Percentiles rank a stretch among this genome's conserved stretches.
phyloP scores from a whole-genome alignment of 2,329 filamentous ascomycete genomes.

The Sclerotinia nivalis region DNA sequence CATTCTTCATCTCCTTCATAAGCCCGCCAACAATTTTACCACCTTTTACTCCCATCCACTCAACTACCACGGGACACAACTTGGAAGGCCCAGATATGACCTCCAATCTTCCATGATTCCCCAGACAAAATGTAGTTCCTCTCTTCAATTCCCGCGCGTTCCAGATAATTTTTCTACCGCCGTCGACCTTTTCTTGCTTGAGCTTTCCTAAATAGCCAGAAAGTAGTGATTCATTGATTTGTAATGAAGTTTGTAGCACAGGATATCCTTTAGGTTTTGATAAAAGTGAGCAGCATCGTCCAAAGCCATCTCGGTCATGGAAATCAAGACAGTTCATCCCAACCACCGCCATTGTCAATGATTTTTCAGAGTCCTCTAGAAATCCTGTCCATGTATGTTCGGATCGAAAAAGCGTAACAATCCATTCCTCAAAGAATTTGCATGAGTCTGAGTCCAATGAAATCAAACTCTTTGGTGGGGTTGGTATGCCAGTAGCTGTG shows the following conservation, averaged over 20 bases:
- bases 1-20: constrained; percentile 25
- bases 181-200: constrained; percentile 1
- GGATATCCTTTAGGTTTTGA: constrained; percentile 5
- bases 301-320: constrained; percentile 19
- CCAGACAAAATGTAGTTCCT: not conserved
- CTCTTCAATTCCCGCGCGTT: not conserved
- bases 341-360: constrained; percentile 26
- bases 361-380: constrained; percentile 25
- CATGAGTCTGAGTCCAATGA: not conserved
- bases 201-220: not conserved
- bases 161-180: not conserved
- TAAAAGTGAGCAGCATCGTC: constrained; percentile 3
- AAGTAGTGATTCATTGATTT: constrained; percentile 19
- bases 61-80: constrained; percentile 3
- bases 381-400: constrained; percentile 26
- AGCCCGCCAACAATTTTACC: not conserved
- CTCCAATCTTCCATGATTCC: constrained; percentile 10
- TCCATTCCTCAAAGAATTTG: constrained; percentile 17
- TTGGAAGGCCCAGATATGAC: constrained; percentile 2
- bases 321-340: constrained; percentile 26
- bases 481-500: not conserved
- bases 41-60: constrained; percentile 10
- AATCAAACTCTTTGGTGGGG: not conserved
- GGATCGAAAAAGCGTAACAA: constrained; percentile 11
- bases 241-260: constrained; percentile 2